phyloP scores from a whole-genome alignment of 768 basidiomycete species.

The Thelephora aurantiotincta region DNA sequence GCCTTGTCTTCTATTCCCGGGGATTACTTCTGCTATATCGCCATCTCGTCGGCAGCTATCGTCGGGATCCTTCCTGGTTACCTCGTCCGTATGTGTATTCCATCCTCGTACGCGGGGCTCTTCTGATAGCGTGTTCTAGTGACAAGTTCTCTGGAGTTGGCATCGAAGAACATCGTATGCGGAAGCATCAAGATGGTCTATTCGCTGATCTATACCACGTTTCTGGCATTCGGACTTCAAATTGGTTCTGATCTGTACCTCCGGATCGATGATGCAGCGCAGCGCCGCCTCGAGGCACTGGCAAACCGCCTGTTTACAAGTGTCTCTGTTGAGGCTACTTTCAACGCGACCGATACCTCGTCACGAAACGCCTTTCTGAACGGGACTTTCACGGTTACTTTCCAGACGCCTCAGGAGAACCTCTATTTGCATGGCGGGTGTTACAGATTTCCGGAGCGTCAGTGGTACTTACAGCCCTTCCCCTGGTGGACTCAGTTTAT shows the following conservation, averaged over 20 bases:
- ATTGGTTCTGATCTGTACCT: conserved; percentile 75
- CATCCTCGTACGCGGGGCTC: conserved; percentile 4
- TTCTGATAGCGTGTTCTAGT: conserved; percentile 25
- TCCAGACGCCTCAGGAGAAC: conserved; percentile 28
- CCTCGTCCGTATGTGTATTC: conserved; percentile 44
- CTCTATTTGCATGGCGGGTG: conserved; percentile 50
- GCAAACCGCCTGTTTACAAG: conserved; percentile 34
- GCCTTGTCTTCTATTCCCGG: conserved; percentile 68
- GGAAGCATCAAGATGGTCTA: conserved; percentile 84
- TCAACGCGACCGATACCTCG: conserved; percentile 27
- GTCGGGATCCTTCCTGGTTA: conserved; percentile 87
- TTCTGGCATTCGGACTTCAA: conserved; percentile 73
- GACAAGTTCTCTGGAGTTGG: conserved; percentile 71
- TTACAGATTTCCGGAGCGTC: conserved; percentile 45
- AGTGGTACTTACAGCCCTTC: conserved; percentile 75
- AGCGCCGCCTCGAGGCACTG: conserved; percentile 37
- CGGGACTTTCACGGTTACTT: conserved; percentile 58
- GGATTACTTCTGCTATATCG: conserved; percentile 80
- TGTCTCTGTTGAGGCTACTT: conserved; percentile 47
- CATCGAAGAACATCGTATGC: conserved; percentile 74
- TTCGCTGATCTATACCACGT: conserved; percentile 76
- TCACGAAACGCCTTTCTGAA: conserved; percentile 26
- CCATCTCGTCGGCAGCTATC: conserved; percentile 78
- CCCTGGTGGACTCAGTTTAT: conserved; percentile 66
- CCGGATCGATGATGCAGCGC: conserved; percentile 46